Base-by-base conservation (phyloP, 371 early-diverging fungal species). In the Cokeromyces recurvatus region DNA sequence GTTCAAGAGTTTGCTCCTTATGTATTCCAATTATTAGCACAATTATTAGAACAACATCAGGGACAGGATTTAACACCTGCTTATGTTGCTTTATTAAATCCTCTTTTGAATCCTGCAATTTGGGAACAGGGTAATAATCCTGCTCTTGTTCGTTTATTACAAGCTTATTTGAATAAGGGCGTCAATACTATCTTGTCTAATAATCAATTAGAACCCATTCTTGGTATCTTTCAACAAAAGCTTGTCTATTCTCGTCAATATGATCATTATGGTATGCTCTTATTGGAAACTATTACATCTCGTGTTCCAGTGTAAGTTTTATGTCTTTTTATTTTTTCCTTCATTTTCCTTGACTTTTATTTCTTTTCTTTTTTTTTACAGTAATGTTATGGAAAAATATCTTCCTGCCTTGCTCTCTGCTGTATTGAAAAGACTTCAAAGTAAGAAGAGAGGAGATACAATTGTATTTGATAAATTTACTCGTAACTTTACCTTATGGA, bases 101-200 rank as follows among this genome's bases (percentile, higher is more conserved):
- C 91, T 32, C 57, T 98, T 21, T 71, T 98, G 38, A 80, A 82
- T 38, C 97, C 97, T 15, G 50, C 66, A 10, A 66, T 93, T 22
- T 98, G 99, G 99, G 86, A 90, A 46, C 78, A 84, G 36, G 91
- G 89, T 77, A 98, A 96, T 59, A 82, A 95, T 20, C 97, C 97
- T 39, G 97, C 97, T 0, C 74, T 98, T 6, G 92, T 92, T 21
- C 81, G 86, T 23, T 71, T 97, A 35, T 59, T 97, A 36, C 86
- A 89, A 58, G 82, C 91, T 21, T 96, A 90, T 62, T 57, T 98
- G 55, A 63, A 71, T 32, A 82, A 86, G 45, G 91, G 87, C 19
- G 71, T 87, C 11, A 76, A 85, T 41, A 63, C 78, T 1, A 74
- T 81, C 38, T 69, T 84, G 25, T 66, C 71, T 15, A 65, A 71